Base-by-base conservation (phyloP, 202 grass and related monocot genomes). In the Cymbopogon flexuosus region DNA sequence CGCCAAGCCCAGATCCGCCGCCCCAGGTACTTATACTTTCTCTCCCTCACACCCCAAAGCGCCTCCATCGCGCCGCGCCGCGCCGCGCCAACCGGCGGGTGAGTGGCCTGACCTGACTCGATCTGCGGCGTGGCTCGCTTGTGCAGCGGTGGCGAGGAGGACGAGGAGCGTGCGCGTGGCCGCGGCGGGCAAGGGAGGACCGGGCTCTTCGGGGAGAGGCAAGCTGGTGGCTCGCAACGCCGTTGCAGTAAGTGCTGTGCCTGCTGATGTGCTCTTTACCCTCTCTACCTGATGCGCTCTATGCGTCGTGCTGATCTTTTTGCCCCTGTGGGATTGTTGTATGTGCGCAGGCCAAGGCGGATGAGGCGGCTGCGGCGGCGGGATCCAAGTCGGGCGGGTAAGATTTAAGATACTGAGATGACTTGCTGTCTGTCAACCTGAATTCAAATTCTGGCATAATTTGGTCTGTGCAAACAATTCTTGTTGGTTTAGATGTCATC, bases 341-440 rank as follows among this genome's bases (percentile, higher is more conserved):
- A 33, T 21, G 21, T 81, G 54, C 65, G 68, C 83, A 85, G 83
- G 84, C 36, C 13, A 80, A 80, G 68, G 47, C 84, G 34, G 68
- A 74, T n/a, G 69, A 68, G 81, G 47, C 69, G 36, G 34, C 78
- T 0, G 35, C 78, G 3, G 60, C 45, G 18, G 47, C 61, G 46
- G 75, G 76, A 64, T 85, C 69, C 76, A 85, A 85, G 46, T 80
- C 76, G 2, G 76, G 69, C 59, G 60, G 84, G 84, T 85, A 80
- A 74, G 75, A 23, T 22, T 22, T 8, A 57, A 23, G 0, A 72
- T 63, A 34, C 40, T 18, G 4, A 51, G 6, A 57, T 42, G 73
- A 12, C 8, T 8, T 42, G 11, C 13, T 39, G 46, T 18, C 13
- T 39, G 46, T 18, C 3, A 21, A 19, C 36, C 30, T 45, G 6